phyloP scores from a whole-genome alignment of 768 basidiomycete genomes.

The Myochromella boudieri region DNA sequence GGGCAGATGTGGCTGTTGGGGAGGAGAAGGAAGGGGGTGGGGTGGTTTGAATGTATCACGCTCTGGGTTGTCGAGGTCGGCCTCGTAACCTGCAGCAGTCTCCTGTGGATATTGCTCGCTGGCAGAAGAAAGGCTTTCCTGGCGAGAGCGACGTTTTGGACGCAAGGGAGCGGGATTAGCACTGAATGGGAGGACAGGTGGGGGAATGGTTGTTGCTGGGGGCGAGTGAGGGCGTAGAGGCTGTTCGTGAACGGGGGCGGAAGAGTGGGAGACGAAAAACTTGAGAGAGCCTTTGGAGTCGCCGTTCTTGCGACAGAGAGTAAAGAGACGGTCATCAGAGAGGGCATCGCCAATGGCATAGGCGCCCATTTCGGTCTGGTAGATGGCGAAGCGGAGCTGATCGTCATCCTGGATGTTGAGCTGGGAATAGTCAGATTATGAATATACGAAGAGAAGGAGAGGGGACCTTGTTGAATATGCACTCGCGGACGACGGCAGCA shows the following conservation, averaged over 20 bases:
- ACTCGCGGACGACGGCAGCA: constrained; percentile 73
- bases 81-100: constrained; percentile 64
- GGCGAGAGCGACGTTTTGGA: constrained; percentile 52
- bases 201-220: constrained; percentile 29
- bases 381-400: constrained; percentile 72
- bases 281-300: constrained; percentile 83
- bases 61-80: constrained; percentile 64
- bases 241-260: constrained; percentile 58
- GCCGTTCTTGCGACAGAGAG: constrained; percentile 68
- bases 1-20: constrained; percentile 20
- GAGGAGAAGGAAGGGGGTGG: constrained; percentile 30
- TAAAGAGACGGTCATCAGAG: constrained; percentile 65
- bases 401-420: constrained; percentile 80
- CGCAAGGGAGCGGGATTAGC: constrained; percentile 44
- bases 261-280: constrained; percentile 73
- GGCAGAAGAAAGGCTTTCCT: constrained; percentile 71
- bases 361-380: constrained; percentile 84
- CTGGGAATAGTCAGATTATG: constrained; percentile 33
- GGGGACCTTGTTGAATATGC: constrained; percentile 76
- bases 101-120: constrained; percentile 59
- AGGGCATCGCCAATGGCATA: constrained; percentile 75
- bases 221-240: constrained; percentile 33
- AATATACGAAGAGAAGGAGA: constrained; percentile 5
- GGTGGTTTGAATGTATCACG: constrained; percentile 42
- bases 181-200: constrained; percentile 36